A percentile compares a stretch with the other conserved stretches of the same genome.
Evolutionary conservation across 768 basidiomycete species (phyloP).

Genomic region (Fomitopsis serialis): DNA sequence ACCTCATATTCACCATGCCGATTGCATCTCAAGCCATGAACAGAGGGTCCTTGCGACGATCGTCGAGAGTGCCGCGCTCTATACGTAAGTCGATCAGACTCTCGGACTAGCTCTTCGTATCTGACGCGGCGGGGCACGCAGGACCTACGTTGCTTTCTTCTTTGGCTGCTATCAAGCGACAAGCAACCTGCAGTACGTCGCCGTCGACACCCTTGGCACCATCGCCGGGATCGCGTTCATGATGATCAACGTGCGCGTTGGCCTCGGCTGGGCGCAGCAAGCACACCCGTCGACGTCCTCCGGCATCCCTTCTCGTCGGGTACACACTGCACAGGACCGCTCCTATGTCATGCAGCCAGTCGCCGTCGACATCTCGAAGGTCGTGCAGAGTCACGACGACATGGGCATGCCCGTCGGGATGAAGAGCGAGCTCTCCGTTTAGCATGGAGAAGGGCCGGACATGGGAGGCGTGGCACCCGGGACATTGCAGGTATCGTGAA

Average conservation of each 20-base stretch:
- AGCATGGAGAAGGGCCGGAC: too few species aligned
- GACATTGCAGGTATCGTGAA: too few species aligned
- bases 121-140: neutral
- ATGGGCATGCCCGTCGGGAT: too few species aligned
- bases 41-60: neutral
- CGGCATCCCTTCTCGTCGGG: neutral
- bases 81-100: neutral
- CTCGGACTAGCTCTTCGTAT: neutral
- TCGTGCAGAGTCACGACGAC: neutral
- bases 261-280: constrained; percentile 4
- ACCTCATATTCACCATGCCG: neutral
- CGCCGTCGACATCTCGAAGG: neutral
- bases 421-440: too few species aligned
- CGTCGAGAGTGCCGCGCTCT: neutral
- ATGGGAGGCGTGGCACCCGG: too few species aligned
- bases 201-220: neutral
- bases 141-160: neutral
- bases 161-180: neutral
- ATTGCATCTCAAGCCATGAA: neutral
- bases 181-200: neutral
- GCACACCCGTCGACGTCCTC: neutral
- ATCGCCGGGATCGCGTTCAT: constrained; percentile 8
- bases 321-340: neutral
- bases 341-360: neutral
- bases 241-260: constrained; percentile 10